Evolutionary conservation across 129 eudicot genomes (phyloP), one percentile per base, ranked within the genome.

Genomic region (Chrysanthemum makinoi): DNA sequence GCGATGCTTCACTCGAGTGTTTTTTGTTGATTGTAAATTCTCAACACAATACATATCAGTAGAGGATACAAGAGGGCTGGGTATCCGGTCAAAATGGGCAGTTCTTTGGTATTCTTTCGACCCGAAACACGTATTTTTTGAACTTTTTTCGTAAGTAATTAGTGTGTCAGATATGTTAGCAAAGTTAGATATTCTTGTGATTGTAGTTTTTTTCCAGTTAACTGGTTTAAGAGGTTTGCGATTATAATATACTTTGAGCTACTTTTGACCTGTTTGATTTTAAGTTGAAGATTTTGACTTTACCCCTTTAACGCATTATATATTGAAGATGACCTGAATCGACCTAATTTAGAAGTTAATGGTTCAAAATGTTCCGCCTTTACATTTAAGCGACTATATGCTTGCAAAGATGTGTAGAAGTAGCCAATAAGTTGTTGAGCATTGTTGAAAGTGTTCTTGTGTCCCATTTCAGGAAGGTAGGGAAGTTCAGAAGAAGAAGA

Each of bases 401-500:
- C 30, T 35, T 70, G 39, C 24, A 10, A 18, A 70, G 18, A 39
- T 10, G 46, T 39, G 46, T 39, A 39, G 46, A 39, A 39, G 46
- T 39, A 39, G 46, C 46, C 10, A 16, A 28, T 4, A 12, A 30
- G 46, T 62, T 28, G 18, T 30, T 62, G 11, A 11, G 26, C 9
- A 5, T 26, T 15, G 30, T 47, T 58, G 39, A 30, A 13, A 53
- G 28, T 53, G 57, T 24, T 66, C 9, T 48, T 65, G 39, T 3
- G 1, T 63, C 60, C 63, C 50, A 56, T 79, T 75, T 62, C 87
- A 94, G 97, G 99, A 94, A 78, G 99, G 99, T 53, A 80, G 96
- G 80, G 97, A 94, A 63, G 97, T 84, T 63, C 91, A 83, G 20
- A 94, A 87, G 83, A 94, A 90, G 62, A 94, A 90, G 83, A 74